Evolutionary conservation across 2,329 filamentous ascomycete species (phyloP), one percentile per base, ranked within the genome.

Genomic region (Nemania sp.): DNA sequence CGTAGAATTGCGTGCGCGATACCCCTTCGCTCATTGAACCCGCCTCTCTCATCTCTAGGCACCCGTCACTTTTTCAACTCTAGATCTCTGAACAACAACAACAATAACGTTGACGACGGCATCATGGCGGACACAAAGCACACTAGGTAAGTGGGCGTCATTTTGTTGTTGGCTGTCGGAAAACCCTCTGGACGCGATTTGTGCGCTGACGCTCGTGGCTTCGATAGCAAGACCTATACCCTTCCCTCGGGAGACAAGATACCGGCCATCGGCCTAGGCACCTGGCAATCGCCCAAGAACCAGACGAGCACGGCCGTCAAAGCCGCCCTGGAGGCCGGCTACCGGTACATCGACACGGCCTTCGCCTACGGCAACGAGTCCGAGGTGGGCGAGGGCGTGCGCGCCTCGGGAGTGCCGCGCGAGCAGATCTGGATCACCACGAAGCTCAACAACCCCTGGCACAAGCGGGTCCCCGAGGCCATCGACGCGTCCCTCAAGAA

Each of bases 371-470:
- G 86, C 74, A 95, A 94, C 76, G 90, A 90, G 74, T 77, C 78
- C 53, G 87, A 89, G 71, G 87, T 90, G 18, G 87, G 88, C 62
- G 76, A 81, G 56, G 88, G 87, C 55, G 88, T 90, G 73, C 81
- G 80, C 66, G 83, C 83, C 50, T 84, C 84, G 2, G 87, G 86
- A 32, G 83, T 90, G 1, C 82, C 87, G n/a, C 83, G 88, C 21
- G 78, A 82, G 57, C 78, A 90, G 69, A 85, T 90, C 73, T 91
- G 85, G 82, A 75, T 90, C 59, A 94, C 91, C 54, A 92, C 90
- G 69, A 96, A 95, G 83, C 85, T 94, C 55, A 86, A 91, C 81
- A 92, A 93, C 82, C 83, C 88, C 52, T 90, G 87, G 83, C 90
- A 92, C 78, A 86, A 89, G 77, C 82, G 84, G 63, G 88, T 88